These are phyloP conservation scores for Pythium dissotocum DNA, from an alignment of 352 stramenopile genomes.

Conservation along the genomic window DNA sequence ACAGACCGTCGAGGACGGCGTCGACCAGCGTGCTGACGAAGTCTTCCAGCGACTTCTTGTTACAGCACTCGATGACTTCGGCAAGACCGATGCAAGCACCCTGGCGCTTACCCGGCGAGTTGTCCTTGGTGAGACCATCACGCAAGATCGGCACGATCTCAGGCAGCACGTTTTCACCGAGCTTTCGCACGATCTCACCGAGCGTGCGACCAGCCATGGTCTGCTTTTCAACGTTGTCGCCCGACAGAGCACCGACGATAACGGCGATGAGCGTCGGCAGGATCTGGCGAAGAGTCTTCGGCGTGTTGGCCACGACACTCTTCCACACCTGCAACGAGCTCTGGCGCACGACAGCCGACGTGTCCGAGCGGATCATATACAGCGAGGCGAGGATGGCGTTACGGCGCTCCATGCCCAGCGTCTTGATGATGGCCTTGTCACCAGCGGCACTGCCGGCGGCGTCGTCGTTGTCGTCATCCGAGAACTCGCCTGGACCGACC, in stretches of 20 bases:
- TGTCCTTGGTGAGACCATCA: slow-evolving; percentile 83
- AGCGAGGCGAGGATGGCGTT: slow-evolving; percentile 97
- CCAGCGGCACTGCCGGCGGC: slow-evolving; percentile 78
- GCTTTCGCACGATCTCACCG: slow-evolving; percentile 98
- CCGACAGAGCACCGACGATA: slow-evolving; percentile 95
- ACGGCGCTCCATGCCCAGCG: slow-evolving; percentile 92
- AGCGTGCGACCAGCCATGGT: slow-evolving; percentile 92
- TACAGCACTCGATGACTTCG: slow-evolving; percentile 97
- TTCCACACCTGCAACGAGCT: slow-evolving; percentile 98
- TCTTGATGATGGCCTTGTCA: slow-evolving; percentile 87
- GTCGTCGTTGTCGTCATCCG: slow-evolving; percentile 84
- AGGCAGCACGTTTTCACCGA: slow-evolving; percentile 98
- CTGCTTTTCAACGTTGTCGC: slow-evolving; percentile 88
- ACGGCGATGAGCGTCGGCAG: slow-evolving; percentile 95
- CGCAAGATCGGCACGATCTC: slow-evolving; percentile 98
- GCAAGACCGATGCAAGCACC: slow-evolving; percentile 98
- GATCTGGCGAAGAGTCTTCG: slow-evolving; percentile 97
- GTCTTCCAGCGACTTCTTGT: slow-evolving; percentile 95
- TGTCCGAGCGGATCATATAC: slow-evolving; percentile 99
- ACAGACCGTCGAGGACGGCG: slow-evolving; percentile 97
- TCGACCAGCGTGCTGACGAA: slow-evolving; percentile 97
- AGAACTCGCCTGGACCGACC: slow-evolving; percentile 65
- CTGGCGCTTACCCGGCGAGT: slow-evolving; percentile 76
- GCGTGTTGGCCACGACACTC: slow-evolving; percentile 98
- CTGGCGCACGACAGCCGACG: slow-evolving; percentile 95